These are phyloP conservation scores for Xylaria sp. DNA, from an alignment of 2,329 filamentous ascomycete species.

Conservation along the genomic window DNA sequence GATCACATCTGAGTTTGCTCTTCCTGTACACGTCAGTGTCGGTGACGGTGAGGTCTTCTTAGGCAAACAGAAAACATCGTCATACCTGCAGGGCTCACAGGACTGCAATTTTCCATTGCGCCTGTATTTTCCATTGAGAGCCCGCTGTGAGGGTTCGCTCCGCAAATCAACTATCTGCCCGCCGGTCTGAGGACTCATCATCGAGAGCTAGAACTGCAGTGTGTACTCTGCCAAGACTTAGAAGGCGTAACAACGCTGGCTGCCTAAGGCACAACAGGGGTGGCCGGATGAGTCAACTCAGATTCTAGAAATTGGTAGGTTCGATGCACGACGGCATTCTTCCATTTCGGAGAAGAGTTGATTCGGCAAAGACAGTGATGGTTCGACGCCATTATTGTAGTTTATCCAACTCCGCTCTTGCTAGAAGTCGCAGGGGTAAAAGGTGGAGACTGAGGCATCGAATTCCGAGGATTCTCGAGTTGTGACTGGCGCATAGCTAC, in stretches of 20 bases:
- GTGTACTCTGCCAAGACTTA: conserved; percentile 23
- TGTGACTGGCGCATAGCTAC: conserved; percentile 35
- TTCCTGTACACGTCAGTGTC: conserved; percentile 44
- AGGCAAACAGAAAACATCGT: conserved; percentile 24
- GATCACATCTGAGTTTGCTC: conserved; percentile 52
- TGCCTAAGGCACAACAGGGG: conserved; percentile 36
- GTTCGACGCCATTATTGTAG: conserved; percentile 35
- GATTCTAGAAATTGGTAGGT: not conserved
- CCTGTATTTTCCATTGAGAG: conserved; percentile 48
- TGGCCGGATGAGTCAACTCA: conserved; percentile 29
- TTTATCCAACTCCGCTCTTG: conserved; percentile 29
- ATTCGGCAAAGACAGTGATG: conserved; percentile 15
- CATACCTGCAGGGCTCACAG: conserved; percentile 48
- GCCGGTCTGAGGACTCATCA: conserved; percentile 42
- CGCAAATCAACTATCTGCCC: conserved; percentile 47
- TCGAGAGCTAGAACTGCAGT: conserved; percentile 22
- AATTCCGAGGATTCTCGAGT: conserved; percentile 36
- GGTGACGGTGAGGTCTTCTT: conserved; percentile 37
- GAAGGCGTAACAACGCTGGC: conserved; percentile 18
- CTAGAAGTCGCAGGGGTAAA: conserved; percentile 10
- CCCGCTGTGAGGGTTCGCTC: conserved; percentile 33
- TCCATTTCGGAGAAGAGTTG: conserved; percentile 30
- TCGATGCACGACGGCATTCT: conserved; percentile 28
- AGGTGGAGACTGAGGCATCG: conserved; percentile 22
- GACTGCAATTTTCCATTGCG: conserved; percentile 52